A percentile compares a stretch with the other conserved stretches of the same genome.
These are phyloP conservation scores for Coelastrella sp. DNA, from an alignment of 139 green algal genomes.

Conservation along the genomic window DNA sequence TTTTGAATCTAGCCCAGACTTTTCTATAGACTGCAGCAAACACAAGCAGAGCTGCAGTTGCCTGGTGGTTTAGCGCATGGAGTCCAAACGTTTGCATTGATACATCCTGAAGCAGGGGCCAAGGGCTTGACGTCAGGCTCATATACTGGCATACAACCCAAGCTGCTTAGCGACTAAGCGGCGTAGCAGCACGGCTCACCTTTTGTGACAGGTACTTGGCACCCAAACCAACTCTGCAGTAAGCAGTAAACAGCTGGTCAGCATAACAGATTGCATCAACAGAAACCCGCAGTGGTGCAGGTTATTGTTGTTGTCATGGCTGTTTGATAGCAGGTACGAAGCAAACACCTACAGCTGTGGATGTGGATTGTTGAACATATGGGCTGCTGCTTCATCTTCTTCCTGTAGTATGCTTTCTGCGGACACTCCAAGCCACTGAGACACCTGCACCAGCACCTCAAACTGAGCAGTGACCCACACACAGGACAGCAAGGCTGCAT, in stretches of 20 bases:
- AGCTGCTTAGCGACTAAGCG: too few relatives aligned
- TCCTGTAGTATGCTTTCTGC: conserved; percentile 25
- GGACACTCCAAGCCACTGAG: conserved; percentile 29
- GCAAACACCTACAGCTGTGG: conserved; percentile 25
- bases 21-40: conserved; percentile 15
- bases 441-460: conserved; percentile 27
- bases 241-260: not conserved
- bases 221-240: conserved; percentile 38
- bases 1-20: conserved; percentile 26
- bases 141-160: too few relatives aligned
- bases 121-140: too few relatives aligned
- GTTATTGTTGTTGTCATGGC: too few relatives aligned
- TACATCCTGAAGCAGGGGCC: too few relatives aligned
- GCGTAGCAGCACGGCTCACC: too few relatives aligned
- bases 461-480: not conserved
- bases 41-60: not conserved
- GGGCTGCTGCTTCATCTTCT: not conserved
- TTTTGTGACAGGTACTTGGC: conserved; percentile 45
- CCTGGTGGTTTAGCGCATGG: too few relatives aligned
- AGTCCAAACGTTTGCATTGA: too few relatives aligned
- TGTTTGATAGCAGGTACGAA: too few relatives aligned
- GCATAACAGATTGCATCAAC: not conserved
- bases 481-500: too few relatives aligned
- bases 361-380: conserved; percentile 19
- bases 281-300: too few relatives aligned